A percentile compares a stretch with the other conserved stretches of the same genome.
These are phyloP conservation scores for grape (Vitis vinifera) DNA, from an alignment of 164 flowering plant genomes.

Conservation along the genomic window DNA sequence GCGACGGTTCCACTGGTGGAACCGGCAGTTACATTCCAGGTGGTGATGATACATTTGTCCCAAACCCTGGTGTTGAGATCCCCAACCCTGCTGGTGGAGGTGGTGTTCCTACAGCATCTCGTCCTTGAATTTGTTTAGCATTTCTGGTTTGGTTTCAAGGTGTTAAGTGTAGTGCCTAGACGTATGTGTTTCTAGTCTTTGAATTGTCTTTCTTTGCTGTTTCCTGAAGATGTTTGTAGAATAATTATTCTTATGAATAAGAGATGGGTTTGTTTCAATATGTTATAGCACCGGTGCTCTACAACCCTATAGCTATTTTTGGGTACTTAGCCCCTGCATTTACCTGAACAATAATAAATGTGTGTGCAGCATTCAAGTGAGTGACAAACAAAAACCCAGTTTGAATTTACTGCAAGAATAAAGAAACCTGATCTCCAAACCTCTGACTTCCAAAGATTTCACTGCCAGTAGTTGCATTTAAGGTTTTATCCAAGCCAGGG, in stretches of 20 bases:
- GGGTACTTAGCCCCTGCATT: too few relatives aligned
- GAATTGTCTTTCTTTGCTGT: too few relatives aligned
- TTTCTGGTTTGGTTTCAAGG: neutral
- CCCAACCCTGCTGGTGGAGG: slow-evolving; percentile 31
- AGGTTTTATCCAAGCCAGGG: too few relatives aligned
- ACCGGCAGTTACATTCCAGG: slow-evolving; percentile 30
- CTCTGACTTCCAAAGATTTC: too few relatives aligned
- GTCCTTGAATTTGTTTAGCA: slow-evolving; percentile 10
- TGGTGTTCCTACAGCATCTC: slow-evolving; percentile 5
- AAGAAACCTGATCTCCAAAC: too few relatives aligned
- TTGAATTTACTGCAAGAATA: too few relatives aligned
- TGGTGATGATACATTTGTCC: slow-evolving; percentile 39
- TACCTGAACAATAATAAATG: too few relatives aligned
- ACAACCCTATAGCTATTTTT: neutral
- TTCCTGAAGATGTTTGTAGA: too few relatives aligned
- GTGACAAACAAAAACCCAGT: too few relatives aligned
- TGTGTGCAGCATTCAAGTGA: too few relatives aligned
- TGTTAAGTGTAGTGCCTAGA: neutral
- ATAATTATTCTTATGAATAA: neutral
- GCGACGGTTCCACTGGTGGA: neutral
- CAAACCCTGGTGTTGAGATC: slow-evolving; percentile 44
- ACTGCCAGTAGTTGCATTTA: too few relatives aligned
- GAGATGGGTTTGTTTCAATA: neutral
- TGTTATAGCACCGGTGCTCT: neutral
- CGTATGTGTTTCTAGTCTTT: neutral